Conservation (phyloP, 371 early-diverging fungal genomes). For the Circinella minor region DNA sequence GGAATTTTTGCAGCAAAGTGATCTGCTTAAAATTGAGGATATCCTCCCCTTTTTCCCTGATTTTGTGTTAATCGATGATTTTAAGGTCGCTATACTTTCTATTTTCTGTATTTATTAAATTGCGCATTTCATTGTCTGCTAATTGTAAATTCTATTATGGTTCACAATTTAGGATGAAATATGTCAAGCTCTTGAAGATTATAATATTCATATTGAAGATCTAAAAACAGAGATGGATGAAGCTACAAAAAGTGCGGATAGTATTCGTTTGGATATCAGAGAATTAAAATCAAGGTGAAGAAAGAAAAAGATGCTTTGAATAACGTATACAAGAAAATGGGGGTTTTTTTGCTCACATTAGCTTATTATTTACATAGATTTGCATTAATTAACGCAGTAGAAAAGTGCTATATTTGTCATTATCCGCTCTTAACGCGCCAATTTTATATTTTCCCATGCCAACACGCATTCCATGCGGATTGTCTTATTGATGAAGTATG, state of each 20-base stretch:
- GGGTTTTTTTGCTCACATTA: neutral
- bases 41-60: constrained; percentile 96
- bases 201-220: constrained; percentile 79
- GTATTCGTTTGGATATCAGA: constrained; percentile 81
- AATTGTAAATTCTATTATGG: no score
- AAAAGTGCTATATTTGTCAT: constrained; percentile 81
- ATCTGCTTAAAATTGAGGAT: constrained; percentile 91
- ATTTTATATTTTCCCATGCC: constrained; percentile 95
- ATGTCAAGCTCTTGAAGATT: constrained; percentile 82
- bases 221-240: constrained; percentile 91
- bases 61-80: constrained; percentile 92
- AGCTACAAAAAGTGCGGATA: constrained; percentile 83
- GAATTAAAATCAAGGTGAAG: constrained; percentile 70
- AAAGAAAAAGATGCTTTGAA: neutral
- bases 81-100: constrained; percentile 62
- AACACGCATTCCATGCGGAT: constrained; percentile 92
- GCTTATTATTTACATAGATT: constrained; percentile 54
- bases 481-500: constrained; percentile 77
- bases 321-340: neutral
- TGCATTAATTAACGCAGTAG: constrained; percentile 77
- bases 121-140: no score
- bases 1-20: constrained; percentile 77
- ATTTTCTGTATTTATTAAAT: neutral
- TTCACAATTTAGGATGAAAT: constrained; percentile 66
- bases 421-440: constrained; percentile 80